Conservation (phyloP, 306 rosid species). For the Quillaja saponaria region DNA sequence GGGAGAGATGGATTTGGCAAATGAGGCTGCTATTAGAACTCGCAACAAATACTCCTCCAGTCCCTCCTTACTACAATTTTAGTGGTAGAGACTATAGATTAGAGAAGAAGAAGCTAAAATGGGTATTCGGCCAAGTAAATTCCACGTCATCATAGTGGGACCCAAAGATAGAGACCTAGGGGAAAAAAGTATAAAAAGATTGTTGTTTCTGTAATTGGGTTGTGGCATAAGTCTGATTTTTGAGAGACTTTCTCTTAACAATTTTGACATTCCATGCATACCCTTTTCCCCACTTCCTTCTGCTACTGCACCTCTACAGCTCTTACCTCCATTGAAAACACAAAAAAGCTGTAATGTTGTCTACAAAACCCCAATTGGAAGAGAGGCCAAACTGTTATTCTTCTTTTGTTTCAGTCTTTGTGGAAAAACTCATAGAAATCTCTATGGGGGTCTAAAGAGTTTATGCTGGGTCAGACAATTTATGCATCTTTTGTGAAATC, state of each 20-base stretch:
- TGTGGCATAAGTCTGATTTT: too few relatives aligned
- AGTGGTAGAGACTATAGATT: too few relatives aligned
- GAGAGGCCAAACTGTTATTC: slow-evolving; percentile 8
- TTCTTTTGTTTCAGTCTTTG: slow-evolving; percentile 13
- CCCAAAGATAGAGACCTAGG: too few relatives aligned
- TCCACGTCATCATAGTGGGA: too few relatives aligned
- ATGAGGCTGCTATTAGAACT: slow-evolving; percentile 36
- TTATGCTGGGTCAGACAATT: slow-evolving; percentile 43
- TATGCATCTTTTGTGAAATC: slow-evolving; percentile 50
- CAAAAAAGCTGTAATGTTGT: too few relatives aligned
- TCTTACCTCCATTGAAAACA: slow-evolving; percentile 24
- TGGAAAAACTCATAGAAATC: slow-evolving; percentile 33
- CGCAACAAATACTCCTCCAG: too few relatives aligned
- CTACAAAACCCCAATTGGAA: slow-evolving; percentile 20
- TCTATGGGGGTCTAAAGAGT: slow-evolving; percentile 43
- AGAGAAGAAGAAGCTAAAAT: too few relatives aligned
- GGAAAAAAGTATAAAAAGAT: too few relatives aligned
- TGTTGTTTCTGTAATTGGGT: too few relatives aligned
- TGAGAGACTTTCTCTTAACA: too few relatives aligned
- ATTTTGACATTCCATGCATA: background rate
- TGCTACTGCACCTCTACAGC: background rate
- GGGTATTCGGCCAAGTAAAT: too few relatives aligned
- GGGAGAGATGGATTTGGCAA: slow-evolving; percentile 50
- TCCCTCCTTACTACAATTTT: too few relatives aligned
- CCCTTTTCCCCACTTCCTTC: slow-evolving; percentile 15